Evolutionary conservation across 2,329 filamentous ascomycete genomes (phyloP), one percentile per base, ranked within the genome.

Genomic region (Trichocomaceae sp.): DNA sequence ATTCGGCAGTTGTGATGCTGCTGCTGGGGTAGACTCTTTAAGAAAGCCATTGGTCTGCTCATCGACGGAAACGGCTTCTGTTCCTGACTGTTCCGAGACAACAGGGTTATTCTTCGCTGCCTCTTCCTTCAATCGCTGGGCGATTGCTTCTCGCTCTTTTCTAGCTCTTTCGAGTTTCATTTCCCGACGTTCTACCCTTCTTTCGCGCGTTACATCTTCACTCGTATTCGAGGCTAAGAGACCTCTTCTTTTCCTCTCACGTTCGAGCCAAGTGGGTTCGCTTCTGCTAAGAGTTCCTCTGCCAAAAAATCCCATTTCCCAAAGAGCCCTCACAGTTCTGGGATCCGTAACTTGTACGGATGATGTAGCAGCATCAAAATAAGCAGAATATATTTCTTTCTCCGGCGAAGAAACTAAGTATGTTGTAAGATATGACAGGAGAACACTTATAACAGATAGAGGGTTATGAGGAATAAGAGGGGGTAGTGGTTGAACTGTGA

Each of bases 241-340:
- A 10, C 87, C 87, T 57, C 79, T 79, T 50, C 86, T 81, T 26
- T 86, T 84, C 69, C 88, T 86, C 71, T 96, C 90, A 59, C 87
- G 80, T 60, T 88, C 87, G 50, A 96, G 72, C 93, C 93, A 99
- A 62, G 85, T 93, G 2, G 92, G 92, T 69, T 99, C 92, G 77
- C 91, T 96, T 63, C 95, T 84, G 75, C 91, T 96, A 56, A 97
- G 76, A 63, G 79, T 92, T 45, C 93, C 93, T 71, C 96, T 96
- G 47, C 95, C 95, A 71, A 92, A 99, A 73, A 99, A 99, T 5
- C 93, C 93, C 75, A 95, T 89, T 71, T 96, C 88, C 93, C 95
- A 99, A 22, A 99, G 73, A 1, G 86, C 89, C 53, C 87, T 80
- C 59, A 95, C 85, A 3, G 89, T 85, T 54, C 79, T 78, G 23